phyloP scores from a whole-genome alignment of 108 stramenopile species.

The Pseudonitzschia multiseries region DNA sequence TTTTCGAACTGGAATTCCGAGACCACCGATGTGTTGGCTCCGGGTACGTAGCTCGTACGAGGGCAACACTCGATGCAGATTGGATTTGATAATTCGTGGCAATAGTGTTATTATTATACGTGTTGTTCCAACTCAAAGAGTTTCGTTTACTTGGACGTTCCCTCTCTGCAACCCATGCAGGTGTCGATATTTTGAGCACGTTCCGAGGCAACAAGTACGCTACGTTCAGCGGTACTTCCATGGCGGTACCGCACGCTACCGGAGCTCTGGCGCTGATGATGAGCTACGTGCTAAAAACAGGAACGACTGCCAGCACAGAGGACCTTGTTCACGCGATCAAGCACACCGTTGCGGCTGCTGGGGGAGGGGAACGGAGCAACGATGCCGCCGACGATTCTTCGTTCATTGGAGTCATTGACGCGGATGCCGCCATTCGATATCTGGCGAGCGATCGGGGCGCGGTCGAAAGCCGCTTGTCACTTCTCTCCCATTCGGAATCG shows the following conservation, averaged over 20 bases:
- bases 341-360: not conserved
- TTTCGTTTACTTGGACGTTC: not conserved
- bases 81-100: not conserved
- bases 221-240: constrained; percentile 58
- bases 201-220: constrained; percentile 21
- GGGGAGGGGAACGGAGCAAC: not conserved
- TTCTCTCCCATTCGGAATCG: constrained; percentile 2
- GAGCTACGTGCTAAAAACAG: constrained; percentile 44
- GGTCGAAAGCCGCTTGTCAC: not conserved
- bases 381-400: too few relatives aligned
- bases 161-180: not conserved
- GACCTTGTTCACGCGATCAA: constrained; percentile 48
- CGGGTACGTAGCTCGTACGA: constrained; percentile 30
- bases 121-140: not conserved
- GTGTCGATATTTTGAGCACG: constrained; percentile 44
- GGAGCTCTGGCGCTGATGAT: constrained; percentile 58
- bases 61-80: not conserved
- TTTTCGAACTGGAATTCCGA: constrained; percentile 52
- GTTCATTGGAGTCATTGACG: constrained; percentile 26
- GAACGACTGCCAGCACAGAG: constrained; percentile 11
- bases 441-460: not conserved
- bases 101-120: not conserved
- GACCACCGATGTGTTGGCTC: constrained; percentile 54
- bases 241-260: constrained; percentile 69
- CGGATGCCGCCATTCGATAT: constrained; percentile 21